Evolutionary conservation across 2,329 filamentous ascomycete species (phyloP).

Genomic region (Cercospora berteroae): DNA sequence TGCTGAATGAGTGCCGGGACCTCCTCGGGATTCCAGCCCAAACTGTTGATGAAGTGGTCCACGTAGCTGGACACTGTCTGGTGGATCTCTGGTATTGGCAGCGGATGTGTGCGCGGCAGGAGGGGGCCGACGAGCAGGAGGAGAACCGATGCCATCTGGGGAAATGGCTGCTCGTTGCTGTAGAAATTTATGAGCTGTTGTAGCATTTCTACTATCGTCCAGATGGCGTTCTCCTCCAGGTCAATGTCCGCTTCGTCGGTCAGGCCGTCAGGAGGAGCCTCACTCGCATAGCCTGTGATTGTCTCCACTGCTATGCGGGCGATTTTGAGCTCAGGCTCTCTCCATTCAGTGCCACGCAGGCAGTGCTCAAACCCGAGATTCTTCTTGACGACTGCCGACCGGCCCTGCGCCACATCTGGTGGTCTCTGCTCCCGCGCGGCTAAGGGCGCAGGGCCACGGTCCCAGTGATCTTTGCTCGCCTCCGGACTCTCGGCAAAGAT

Average conservation of each 20-base stretch:
- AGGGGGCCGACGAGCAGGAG: constrained; percentile 48
- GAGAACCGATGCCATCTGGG: constrained; percentile 49
- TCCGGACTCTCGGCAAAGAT: constrained; percentile 21
- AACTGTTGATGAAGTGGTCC: constrained; percentile 42
- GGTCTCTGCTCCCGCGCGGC: constrained; percentile 1
- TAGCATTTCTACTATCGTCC: constrained; percentile 45
- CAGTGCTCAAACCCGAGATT: not conserved
- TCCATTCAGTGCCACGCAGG: not conserved
- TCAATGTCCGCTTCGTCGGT: constrained; percentile 26
- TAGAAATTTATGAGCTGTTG: constrained; percentile 44
- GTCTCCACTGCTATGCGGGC: constrained; percentile 11
- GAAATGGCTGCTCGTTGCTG: constrained; percentile 43
- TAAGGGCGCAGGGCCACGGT: constrained; percentile 1
- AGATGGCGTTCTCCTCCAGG: constrained; percentile 35
- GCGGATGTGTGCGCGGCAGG: constrained; percentile 43
- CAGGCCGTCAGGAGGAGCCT: constrained; percentile 15
- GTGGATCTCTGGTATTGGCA: constrained; percentile 34
- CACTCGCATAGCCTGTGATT: constrained; percentile 4
- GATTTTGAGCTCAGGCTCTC: constrained; percentile 6
- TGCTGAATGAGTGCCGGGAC: constrained; percentile 41
- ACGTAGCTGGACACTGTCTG: constrained; percentile 42
- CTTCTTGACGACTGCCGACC: not conserved
- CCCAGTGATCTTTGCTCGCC: not conserved
- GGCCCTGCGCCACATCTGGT: not conserved
- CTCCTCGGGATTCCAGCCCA: constrained; percentile 31